Evolutionary conservation across 1,284 basidiomycete species (phyloP).

Genomic region (Ustilago crameri): DNA sequence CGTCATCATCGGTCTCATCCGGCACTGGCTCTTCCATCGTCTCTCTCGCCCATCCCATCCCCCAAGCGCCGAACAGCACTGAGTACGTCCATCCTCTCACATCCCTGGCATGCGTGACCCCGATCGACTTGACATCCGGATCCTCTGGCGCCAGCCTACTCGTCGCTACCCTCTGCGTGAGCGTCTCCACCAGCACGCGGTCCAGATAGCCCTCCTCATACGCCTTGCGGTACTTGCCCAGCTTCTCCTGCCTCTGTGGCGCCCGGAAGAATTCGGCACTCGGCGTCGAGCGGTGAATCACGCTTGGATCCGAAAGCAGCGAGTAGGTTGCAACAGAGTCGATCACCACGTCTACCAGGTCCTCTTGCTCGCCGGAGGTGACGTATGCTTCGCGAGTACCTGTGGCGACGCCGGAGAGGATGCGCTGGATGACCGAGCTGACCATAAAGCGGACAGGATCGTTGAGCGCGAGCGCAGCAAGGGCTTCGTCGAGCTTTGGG

Average conservation of each 20-base stretch:
- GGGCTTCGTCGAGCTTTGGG: slow-evolving; percentile 36
- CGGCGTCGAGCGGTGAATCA: slow-evolving; percentile 41
- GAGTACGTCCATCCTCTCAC: slow-evolving; percentile 46
- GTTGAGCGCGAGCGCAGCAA: slow-evolving; percentile 25
- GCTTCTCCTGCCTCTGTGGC: too few species aligned
- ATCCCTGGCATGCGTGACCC: slow-evolving; percentile 40
- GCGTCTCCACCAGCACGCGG: slow-evolving; percentile 29
- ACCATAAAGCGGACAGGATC: slow-evolving; percentile 60
- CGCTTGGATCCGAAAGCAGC: slow-evolving; percentile 37
- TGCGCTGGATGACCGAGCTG: slow-evolving; percentile 38
- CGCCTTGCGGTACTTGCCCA: slow-evolving; percentile 32
- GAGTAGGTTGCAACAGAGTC: slow-evolving; percentile 57
- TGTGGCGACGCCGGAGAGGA: slow-evolving; percentile 27
- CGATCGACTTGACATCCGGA: slow-evolving; percentile 49
- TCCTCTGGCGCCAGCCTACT: slow-evolving; percentile 48
- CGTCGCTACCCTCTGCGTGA: slow-evolving; percentile 40
- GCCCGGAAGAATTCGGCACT: slow-evolving; percentile 40
- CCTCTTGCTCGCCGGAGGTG: slow-evolving; percentile 44
- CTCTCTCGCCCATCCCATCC: slow-evolving; percentile 59
- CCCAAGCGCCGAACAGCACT: slow-evolving; percentile 54
- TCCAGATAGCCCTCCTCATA: slow-evolving; percentile 40
- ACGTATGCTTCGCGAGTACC: slow-evolving; percentile 32
- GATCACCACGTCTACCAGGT: slow-evolving; percentile 52
- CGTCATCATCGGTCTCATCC: slow-evolving; percentile 13
- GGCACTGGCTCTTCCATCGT: slow-evolving; percentile 45